Percentiles rank a stretch among this genome's conserved stretches.
Evolutionary conservation across 2,329 filamentous ascomycete genomes (phyloP).

Genomic region (Trichophyton verrucosum): DNA sequence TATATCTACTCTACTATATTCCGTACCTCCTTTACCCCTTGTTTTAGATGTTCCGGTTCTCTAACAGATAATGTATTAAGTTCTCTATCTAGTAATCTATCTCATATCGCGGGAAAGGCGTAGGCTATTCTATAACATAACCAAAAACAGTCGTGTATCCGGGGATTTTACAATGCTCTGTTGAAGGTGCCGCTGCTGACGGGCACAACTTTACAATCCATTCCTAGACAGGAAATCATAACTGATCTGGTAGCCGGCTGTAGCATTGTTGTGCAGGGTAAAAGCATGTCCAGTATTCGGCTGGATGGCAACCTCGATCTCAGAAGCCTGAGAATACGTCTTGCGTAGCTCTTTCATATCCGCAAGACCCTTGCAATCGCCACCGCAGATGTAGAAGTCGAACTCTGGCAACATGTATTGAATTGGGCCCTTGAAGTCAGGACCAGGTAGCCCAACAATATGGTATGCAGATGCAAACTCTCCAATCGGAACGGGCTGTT

Average conservation of each 20-base stretch:
- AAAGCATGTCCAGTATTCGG: constrained; percentile 28
- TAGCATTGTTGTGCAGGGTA: constrained; percentile 27
- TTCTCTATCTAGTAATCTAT: neutral
- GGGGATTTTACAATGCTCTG: neutral
- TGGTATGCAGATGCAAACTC: constrained; percentile 13
- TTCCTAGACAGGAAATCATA: constrained; percentile 16
- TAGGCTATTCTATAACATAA: too few relatives aligned
- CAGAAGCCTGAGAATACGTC: constrained; percentile 20
- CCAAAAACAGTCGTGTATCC: too few relatives aligned
- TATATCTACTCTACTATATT: neutral
- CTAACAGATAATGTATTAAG: neutral
- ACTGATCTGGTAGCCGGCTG: constrained; percentile 19
- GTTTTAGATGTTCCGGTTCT: neutral
- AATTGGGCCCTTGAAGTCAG: constrained; percentile 22
- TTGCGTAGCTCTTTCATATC: constrained; percentile 11
- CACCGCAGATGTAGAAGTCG: constrained; percentile 25
- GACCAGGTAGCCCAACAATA: constrained; percentile 17
- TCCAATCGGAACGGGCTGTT: constrained; percentile 13
- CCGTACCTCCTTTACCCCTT: neutral
- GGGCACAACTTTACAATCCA: constrained; percentile 6
- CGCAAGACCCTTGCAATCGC: constrained; percentile 23
- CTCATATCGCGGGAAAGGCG: too few relatives aligned
- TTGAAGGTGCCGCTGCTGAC: neutral
- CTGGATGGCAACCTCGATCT: constrained; percentile 21
- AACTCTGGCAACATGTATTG: constrained; percentile 25